A percentile compares a stretch with the other conserved stretches of the same genome.
These are phyloP conservation scores for Malus orientalis DNA, from an alignment of 306 rosid species.

Conservation along the genomic window DNA sequence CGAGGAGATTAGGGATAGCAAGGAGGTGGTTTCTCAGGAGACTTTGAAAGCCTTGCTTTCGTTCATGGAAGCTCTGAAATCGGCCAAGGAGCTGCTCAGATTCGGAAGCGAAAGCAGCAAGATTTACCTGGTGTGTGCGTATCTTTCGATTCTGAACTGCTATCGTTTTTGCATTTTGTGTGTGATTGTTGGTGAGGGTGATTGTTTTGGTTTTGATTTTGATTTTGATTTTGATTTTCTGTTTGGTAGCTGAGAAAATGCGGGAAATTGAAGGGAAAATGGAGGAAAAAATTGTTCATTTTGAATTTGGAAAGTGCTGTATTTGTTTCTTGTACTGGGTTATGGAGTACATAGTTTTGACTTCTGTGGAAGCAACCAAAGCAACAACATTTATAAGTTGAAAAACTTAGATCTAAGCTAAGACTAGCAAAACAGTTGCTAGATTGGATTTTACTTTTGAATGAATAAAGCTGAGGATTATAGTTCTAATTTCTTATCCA, in stretches of 20 bases:
- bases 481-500: background rate
- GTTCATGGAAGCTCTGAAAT: conserved; percentile 55
- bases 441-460: background rate
- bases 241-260: conserved; percentile 18
- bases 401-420: background rate
- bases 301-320: background rate
- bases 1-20: conserved; percentile 76
- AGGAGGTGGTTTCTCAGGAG: conserved; percentile 30
- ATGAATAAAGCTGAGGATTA: background rate
- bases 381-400: background rate
- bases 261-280: background rate
- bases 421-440: background rate
- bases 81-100: conserved; percentile 66
- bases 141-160: background rate
- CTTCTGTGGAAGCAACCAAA: conserved; percentile 4
- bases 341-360: background rate
- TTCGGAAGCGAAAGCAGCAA: conserved; percentile 81
- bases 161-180: background rate
- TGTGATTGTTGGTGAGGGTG: background rate
- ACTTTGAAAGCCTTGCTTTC: conserved; percentile 47
- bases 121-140: conserved; percentile 76
- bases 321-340: background rate
- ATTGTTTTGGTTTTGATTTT: background rate
- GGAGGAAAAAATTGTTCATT: background rate
- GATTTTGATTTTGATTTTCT: background rate